These are phyloP conservation scores for Thamnidium elegans DNA, from an alignment of 192 early-diverging fungal species.

Conservation along the genomic window DNA sequence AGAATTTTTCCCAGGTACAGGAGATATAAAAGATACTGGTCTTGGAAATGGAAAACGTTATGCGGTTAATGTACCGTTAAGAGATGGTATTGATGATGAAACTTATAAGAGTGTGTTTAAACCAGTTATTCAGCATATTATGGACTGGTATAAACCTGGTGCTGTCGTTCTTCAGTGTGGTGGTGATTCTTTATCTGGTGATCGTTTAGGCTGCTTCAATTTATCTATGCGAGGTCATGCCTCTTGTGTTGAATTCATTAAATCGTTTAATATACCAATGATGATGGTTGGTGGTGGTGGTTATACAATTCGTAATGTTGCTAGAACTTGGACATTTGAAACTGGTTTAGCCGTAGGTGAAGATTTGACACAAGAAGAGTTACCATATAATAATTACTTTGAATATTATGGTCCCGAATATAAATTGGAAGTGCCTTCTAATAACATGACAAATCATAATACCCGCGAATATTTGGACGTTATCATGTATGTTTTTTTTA, in stretches of 20 bases:
- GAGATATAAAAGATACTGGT: constrained; percentile 93
- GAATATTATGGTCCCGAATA: constrained; percentile 92
- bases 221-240: constrained; percentile 93
- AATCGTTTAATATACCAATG: constrained; percentile 86
- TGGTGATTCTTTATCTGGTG: constrained; percentile 91
- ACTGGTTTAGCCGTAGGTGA: constrained; percentile 78
- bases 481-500: constrained; percentile 64
- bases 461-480: constrained; percentile 78
- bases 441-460: constrained; percentile 86
- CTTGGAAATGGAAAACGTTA: constrained; percentile 87
- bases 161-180: constrained; percentile 95
- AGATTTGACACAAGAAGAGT: constrained; percentile 52
- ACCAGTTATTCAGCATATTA: constrained; percentile 73
- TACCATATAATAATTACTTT: constrained; percentile 87
- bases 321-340: constrained; percentile 94
- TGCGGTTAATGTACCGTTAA: constrained; percentile 93
- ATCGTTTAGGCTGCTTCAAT: constrained; percentile 94
- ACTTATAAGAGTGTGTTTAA: constrained; percentile 91
- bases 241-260: constrained; percentile 90
- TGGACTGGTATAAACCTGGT: constrained; percentile 91
- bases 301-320: constrained; percentile 96
- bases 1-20: constrained; percentile 98
- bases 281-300: constrained; percentile 95
- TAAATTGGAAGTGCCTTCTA: constrained; percentile 77
- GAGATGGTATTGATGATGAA: constrained; percentile 91